Base-by-base conservation (phyloP, 352 stramenopile genomes). In the Stephanocyclus meneghinianus region DNA sequence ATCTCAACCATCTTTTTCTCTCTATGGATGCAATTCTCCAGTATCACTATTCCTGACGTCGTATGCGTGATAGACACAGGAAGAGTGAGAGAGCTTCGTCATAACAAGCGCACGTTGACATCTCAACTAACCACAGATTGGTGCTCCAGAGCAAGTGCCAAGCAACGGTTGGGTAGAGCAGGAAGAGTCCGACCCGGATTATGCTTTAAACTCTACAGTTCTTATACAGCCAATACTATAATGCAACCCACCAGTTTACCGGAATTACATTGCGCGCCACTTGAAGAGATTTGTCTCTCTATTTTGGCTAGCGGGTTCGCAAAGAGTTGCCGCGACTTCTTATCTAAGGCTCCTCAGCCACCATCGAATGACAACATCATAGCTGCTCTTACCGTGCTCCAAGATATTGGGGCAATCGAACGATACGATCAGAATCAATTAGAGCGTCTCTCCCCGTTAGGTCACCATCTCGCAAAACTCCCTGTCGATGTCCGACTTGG, bases 401-500 rank as follows among this genome's bases (percentile, higher is more conserved):
- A 91, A 65, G 80, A 91, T 48, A 80, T 93, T 55, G 87, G 87
- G 32, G 87, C 87, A n/a, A 78, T 92, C 21, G 66, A 50, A 67
- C 60, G 21, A 71, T 32, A 21, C 21, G 37, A 59, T 40, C 37
- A 51, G 16, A 37, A 40, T 18, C 11, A 56, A 64, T 50, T 1
- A 5, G 83, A 91, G 78, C 63, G 68, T 16, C 85, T 99, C 10
- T 99, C 97, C 18, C 91, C 94, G 70, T 90, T 99, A 0, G 97
- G 97, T 6, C 59, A 83, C 0, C 93, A 98, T 66, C 87, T 99
- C 15, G 92, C 95, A 8, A 90, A 93, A 59, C 86, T 99, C 9
- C 97, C 97, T n/a, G 90, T 99, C 6, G 95, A 99, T 84, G 95
- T 97, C 16, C 94, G 96, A 78, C 86, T 99, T 18, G 97, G 95